Conservation (phyloP, 2,329 filamentous ascomycete species). For the Neonectria coccinea region DNA sequence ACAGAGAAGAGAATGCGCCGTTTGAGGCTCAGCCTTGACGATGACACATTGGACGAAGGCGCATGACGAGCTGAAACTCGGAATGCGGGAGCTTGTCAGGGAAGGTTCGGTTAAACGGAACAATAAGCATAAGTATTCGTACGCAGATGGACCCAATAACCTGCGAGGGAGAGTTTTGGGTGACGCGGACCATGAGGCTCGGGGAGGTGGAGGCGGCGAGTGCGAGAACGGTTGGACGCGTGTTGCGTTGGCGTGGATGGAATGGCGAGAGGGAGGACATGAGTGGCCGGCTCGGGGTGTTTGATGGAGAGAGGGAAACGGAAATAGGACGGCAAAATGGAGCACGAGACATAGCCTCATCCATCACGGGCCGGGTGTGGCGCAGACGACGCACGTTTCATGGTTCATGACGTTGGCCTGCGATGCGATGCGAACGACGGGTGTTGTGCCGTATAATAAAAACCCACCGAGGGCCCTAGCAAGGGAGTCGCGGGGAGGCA, state of each 20-base stretch:
- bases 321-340: slow-evolving; percentile 32
- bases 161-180: neutral
- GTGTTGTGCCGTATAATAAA: neutral
- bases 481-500: neutral
- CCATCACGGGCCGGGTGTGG: slow-evolving; percentile 29
- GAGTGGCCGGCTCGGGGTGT: slow-evolving; percentile 23
- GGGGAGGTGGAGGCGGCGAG: slow-evolving; percentile 9
- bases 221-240: slow-evolving; percentile 32
- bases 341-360: slow-evolving; percentile 39
- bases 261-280: neutral
- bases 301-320: slow-evolving; percentile 3
- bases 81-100: neutral
- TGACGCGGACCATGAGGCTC: slow-evolving; percentile 37
- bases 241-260: slow-evolving; percentile 20
- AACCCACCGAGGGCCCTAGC: neutral
- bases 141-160: neutral
- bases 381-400: slow-evolving; percentile 30
- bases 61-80: slow-evolving; percentile 4
- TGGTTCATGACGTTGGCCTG: slow-evolving; percentile 36
- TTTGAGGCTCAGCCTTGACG: neutral
- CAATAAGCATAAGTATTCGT: neutral
- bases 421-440: slow-evolving; percentile 11
- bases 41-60: neutral
- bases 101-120: neutral
- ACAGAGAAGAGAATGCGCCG: slow-evolving; percentile 5